Evolutionary conservation across 805 yeast genomes (phyloP).

Genomic region (Candida namnaoensis): DNA sequence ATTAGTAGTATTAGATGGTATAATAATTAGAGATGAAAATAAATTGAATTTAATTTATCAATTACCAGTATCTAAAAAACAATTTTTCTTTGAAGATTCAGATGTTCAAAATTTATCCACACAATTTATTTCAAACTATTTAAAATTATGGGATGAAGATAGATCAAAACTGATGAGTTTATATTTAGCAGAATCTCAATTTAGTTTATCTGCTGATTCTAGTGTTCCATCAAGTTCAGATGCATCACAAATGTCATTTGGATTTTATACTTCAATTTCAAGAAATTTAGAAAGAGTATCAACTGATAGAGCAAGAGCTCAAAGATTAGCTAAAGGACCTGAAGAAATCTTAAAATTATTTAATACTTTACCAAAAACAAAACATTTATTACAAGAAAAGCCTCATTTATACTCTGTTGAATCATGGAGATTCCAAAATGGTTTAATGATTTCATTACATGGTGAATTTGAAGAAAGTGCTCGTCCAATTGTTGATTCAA

Average conservation of each 20-base stretch:
- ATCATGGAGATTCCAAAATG: conserved; percentile 63
- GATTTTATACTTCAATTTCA: conserved; percentile 62
- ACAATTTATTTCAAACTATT: conserved; percentile 68
- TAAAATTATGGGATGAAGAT: conserved; percentile 76
- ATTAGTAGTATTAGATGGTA: conserved; percentile 70
- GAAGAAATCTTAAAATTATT: conserved; percentile 56
- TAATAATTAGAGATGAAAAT: conserved; percentile 64
- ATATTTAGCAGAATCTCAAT: conserved; percentile 78
- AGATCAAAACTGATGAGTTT: conserved; percentile 60
- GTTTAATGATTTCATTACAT: conserved; percentile 72
- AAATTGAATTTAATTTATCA: conserved; percentile 42
- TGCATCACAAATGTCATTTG: conserved; percentile 37
- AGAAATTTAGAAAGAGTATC: conserved; percentile 65
- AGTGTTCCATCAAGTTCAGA: conserved; percentile 45
- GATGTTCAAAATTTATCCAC: conserved; percentile 65
- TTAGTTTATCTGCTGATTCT: conserved; percentile 72
- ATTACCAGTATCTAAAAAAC: conserved; percentile 47
- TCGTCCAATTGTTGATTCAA: conserved; percentile 35
- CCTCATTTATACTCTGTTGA: conserved; percentile 74
- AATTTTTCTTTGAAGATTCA: conserved; percentile 74
- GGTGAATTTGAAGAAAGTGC: conserved; percentile 74
- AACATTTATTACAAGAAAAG: conserved; percentile 55
- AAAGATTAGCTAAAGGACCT: conserved; percentile 60
- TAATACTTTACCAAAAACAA: conserved; percentile 64
- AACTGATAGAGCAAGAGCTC: conserved; percentile 41